Evolutionary conservation across 2,329 filamentous ascomycete species (phyloP).

Genomic region (Ceratocystis cubensis): DNA sequence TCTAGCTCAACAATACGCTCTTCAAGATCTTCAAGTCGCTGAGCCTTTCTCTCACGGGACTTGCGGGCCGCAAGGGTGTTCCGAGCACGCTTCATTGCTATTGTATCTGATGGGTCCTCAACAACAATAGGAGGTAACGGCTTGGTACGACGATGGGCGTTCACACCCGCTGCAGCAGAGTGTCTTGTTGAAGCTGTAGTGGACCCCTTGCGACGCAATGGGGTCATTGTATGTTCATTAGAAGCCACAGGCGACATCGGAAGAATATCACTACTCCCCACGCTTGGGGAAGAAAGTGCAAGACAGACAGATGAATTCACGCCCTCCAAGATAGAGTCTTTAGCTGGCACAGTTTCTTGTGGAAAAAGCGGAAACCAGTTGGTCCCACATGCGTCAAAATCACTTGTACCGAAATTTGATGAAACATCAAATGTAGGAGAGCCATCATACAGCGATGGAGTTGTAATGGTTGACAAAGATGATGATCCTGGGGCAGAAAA

Average conservation of each 20-base stretch:
- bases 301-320: slow-evolving; percentile 15
- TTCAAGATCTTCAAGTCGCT: slow-evolving; percentile 63
- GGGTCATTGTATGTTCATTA: background rate
- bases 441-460: slow-evolving; percentile 64
- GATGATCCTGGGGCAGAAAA: slow-evolving; percentile 72
- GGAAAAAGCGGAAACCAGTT: slow-evolving; percentile 67
- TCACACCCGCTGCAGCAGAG: slow-evolving; percentile 58
- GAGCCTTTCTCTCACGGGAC: slow-evolving; percentile 75
- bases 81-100: slow-evolving; percentile 84
- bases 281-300: slow-evolving; percentile 13
- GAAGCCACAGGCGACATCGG: slow-evolving; percentile 6
- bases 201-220: slow-evolving; percentile 14
- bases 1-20: slow-evolving; percentile 57
- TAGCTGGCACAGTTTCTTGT: slow-evolving; percentile 26
- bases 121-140: slow-evolving; percentile 66
- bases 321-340: slow-evolving; percentile 24
- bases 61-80: slow-evolving; percentile 91
- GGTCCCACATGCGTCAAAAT: slow-evolving; percentile 42
- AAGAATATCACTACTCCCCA: background rate
- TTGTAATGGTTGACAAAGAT: slow-evolving; percentile 72
- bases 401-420: slow-evolving; percentile 55
- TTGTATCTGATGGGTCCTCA: slow-evolving; percentile 57
- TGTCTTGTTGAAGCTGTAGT: slow-evolving; percentile 36
- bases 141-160: slow-evolving; percentile 64
- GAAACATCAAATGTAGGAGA: slow-evolving; percentile 61